Evolutionary conservation across 192 early-diverging fungal genomes (phyloP), one percentile per base, ranked within the genome.

Genomic region (Thoreauomyces humboldtii): DNA sequence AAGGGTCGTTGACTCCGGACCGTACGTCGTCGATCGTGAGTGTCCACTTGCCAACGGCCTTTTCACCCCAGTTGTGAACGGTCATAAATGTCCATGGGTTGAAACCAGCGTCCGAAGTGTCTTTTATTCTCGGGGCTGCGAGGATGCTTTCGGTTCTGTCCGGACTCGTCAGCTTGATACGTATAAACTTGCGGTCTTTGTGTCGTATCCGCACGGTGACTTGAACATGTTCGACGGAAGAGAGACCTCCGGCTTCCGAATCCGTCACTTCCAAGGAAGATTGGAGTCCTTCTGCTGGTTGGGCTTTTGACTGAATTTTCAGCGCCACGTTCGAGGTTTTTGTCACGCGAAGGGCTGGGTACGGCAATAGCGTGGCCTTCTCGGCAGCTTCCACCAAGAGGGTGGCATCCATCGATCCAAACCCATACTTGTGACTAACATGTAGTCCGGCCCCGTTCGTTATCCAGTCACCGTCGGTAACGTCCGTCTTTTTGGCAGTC

Each of bases 381-480:
- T 85, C 85, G 0, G 94, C 89, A 6, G 81, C 82, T 45, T 92
- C 83, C 7, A 99, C 89, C 1, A 98, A 81, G 32, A 69, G 68
- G 67, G 84, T 87, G 1, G 92, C 92, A 68, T 99, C 89, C 50
- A 98, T 62, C 28, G 79, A 83, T 4, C 96, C 96, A 72, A 91
- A 99, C 0, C 96, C 96, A 69, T 89, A 99, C 57, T 93, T 93
- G 80, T 98, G 92, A 73, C 87, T 92, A 59, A 88, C 92, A 35
- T 68, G 71, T n/a, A 87, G 84, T 14, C 90, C 89, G 4, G 85
- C 76, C 2, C 87, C 83, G 28, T 88, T 89, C 0, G 43, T 46
- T 1, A 69, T 32, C 96, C 96, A 99, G 45, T 85, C 88, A 6
- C 60, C 45, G 65, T 96, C 94, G 15, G 63, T 64, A 0, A 77